Percentiles rank a stretch among this genome's conserved stretches.
These are phyloP conservation scores for Pythium guiyangense DNA, from an alignment of 352 stramenopile genomes.

Conservation along the genomic window DNA sequence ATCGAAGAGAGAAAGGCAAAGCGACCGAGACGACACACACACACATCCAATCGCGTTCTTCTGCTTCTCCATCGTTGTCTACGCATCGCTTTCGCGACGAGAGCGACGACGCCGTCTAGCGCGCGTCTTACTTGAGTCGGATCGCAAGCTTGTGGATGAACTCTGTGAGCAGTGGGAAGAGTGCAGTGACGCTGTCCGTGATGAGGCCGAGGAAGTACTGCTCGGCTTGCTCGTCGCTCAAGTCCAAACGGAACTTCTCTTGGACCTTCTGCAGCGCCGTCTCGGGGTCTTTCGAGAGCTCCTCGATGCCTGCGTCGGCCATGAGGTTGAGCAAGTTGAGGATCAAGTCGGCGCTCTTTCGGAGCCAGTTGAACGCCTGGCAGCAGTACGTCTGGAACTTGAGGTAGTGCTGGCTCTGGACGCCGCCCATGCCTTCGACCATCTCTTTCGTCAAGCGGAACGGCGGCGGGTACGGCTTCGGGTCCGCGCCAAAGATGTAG, in stretches of 20 bases:
- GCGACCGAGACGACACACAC: background rate
- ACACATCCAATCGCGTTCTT: too few relatives aligned
- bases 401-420: conserved; percentile 88
- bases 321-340: conserved; percentile 99
- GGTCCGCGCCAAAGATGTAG: conserved; percentile 98
- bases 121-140: conserved; percentile 39
- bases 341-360: conserved; percentile 97
- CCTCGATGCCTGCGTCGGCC: conserved; percentile 97
- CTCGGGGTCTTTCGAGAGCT: conserved; percentile 79
- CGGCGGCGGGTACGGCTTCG: conserved; percentile 97
- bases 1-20: background rate
- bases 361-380: conserved; percentile 92
- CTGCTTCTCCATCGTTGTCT: too few relatives aligned
- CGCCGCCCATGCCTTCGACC: conserved; percentile 96
- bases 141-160: conserved; percentile 85
- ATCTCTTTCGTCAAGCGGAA: conserved; percentile 98
- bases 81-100: background rate
- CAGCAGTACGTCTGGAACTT: conserved; percentile 93
- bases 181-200: conserved; percentile 91
- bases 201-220: conserved; percentile 96
- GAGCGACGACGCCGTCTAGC: too few relatives aligned
- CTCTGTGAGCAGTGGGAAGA: conserved; percentile 87
- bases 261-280: conserved; percentile 90
- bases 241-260: conserved; percentile 95
- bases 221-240: conserved; percentile 97